phyloP scores from a whole-genome alignment of 2,329 filamentous ascomycete species.

The Magnaporthales sp. region DNA sequence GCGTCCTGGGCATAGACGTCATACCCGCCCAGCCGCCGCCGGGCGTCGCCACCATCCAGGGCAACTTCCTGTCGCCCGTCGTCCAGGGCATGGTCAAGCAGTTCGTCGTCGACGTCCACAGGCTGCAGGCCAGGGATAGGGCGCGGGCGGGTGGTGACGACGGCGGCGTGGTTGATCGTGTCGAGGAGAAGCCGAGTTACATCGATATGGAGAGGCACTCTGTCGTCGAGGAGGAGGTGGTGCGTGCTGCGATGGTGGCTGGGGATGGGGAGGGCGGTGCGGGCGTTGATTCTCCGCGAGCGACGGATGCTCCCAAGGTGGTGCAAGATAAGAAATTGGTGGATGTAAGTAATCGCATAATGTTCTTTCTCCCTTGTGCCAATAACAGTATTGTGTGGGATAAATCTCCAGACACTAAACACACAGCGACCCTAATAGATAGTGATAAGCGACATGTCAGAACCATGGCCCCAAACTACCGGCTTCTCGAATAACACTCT shows the following conservation, averaged over 20 bases:
- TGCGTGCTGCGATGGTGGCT: slow-evolving; percentile 10
- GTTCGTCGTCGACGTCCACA: slow-evolving; percentile 56
- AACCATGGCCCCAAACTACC: slow-evolving; percentile 77
- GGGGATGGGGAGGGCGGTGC: not conserved
- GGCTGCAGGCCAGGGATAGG: slow-evolving; percentile 15
- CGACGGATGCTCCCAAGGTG: slow-evolving; percentile 12
- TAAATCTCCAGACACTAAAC: not conserved
- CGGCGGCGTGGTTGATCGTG: slow-evolving; percentile 13
- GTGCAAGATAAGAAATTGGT: slow-evolving; percentile 43
- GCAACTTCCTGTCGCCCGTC: slow-evolving; percentile 71
- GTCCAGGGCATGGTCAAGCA: slow-evolving; percentile 71
- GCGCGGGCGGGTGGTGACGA: slow-evolving; percentile 10
- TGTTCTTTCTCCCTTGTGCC: not conserved
- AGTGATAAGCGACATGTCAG: slow-evolving; percentile 98
- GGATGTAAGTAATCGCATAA: slow-evolving; percentile 44
- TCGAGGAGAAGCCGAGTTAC: slow-evolving; percentile 45
- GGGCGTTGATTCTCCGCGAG: not conserved
- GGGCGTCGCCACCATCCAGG: slow-evolving; percentile 91
- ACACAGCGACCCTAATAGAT: slow-evolving; percentile 36
- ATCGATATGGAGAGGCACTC: slow-evolving; percentile 54
- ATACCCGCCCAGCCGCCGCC: slow-evolving; percentile 85
- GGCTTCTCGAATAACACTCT: slow-evolving; percentile 79
- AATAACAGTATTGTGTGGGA: not conserved
- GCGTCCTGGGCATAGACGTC: slow-evolving; percentile 85
- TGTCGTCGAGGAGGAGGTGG: slow-evolving; percentile 17